These are phyloP conservation scores for Ensete ventricosum DNA, from an alignment of 176 grass and related monocot species.

Conservation along the genomic window DNA sequence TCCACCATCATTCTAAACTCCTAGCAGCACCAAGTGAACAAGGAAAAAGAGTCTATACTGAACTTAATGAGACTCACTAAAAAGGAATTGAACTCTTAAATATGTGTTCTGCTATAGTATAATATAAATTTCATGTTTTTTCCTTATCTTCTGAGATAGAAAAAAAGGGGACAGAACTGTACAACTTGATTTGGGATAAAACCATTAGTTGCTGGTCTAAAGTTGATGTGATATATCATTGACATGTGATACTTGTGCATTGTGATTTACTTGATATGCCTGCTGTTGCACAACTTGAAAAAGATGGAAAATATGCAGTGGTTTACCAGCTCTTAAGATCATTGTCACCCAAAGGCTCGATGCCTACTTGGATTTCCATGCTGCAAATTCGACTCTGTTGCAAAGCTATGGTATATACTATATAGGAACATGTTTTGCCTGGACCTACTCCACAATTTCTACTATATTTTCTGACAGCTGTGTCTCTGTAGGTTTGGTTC, in stretches of 20 bases:
- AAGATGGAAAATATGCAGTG: conserved; percentile 54
- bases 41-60: too few species aligned
- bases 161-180: neutral
- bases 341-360: conserved; percentile 75
- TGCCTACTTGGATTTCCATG: conserved; percentile 69
- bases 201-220: neutral
- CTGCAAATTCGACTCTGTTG: conserved; percentile 49
- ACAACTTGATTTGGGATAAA: neutral
- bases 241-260: conserved; percentile 36
- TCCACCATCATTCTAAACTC: too few species aligned
- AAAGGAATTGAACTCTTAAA: too few species aligned
- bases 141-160: too few species aligned
- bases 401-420: conserved; percentile 62
- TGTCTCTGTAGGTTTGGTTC: conserved; percentile 43
- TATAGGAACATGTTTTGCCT: neutral
- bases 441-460: too few species aligned
- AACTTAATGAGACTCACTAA: too few species aligned
- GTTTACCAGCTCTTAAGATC: conserved; percentile 76
- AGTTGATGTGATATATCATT: neutral
- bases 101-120: too few species aligned
- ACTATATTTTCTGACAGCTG: conserved; percentile 10
- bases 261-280: conserved; percentile 77
- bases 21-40: too few species aligned
- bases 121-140: too few species aligned
- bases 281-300: conserved; percentile 72